phyloP scores from a whole-genome alignment of 352 stramenopile species.

The Phytopythium boreale region DNA sequence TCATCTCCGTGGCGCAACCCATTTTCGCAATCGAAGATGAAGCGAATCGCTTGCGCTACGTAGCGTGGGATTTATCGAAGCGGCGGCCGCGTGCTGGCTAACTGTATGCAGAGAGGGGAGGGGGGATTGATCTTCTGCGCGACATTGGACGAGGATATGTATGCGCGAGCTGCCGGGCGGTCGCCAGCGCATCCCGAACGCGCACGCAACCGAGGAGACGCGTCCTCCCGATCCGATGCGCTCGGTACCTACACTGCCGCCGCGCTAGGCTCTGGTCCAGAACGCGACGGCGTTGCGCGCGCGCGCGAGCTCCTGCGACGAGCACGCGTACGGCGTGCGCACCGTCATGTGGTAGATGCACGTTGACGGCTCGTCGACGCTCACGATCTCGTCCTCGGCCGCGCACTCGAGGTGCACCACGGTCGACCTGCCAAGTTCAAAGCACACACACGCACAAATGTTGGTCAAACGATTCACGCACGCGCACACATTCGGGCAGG shows the following conservation, averaged over 20 bases:
- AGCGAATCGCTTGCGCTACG: too few relatives aligned
- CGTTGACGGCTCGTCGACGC: constrained; percentile 91
- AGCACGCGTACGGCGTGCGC: constrained; percentile 59
- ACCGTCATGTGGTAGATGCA: constrained; percentile 91
- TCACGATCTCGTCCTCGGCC: constrained; percentile 71
- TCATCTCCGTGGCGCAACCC: background rate
- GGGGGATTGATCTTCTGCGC: too few relatives aligned
- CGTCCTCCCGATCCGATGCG: background rate
- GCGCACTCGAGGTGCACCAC: constrained; percentile 81
- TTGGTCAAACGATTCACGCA: background rate
- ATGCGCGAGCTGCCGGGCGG: background rate
- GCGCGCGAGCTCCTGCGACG: constrained; percentile 33
- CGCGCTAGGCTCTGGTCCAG: constrained; percentile 15
- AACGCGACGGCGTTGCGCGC: constrained; percentile 51
- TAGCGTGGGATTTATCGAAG: background rate
- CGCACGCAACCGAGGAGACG: constrained; percentile 1
- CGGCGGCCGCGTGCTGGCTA: too few relatives aligned
- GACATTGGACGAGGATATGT: too few relatives aligned
- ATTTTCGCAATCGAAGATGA: background rate
- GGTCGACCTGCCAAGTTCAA: constrained; percentile 37
- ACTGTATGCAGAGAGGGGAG: too few relatives aligned
- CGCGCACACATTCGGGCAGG: background rate
- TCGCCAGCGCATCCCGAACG: constrained; percentile 1
- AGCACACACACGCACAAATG: background rate
- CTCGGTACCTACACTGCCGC: background rate